Evolutionary conservation across 306 rosid species (phyloP), one percentile per base, ranked within the genome.

Genomic region (Dryas octopetala): DNA sequence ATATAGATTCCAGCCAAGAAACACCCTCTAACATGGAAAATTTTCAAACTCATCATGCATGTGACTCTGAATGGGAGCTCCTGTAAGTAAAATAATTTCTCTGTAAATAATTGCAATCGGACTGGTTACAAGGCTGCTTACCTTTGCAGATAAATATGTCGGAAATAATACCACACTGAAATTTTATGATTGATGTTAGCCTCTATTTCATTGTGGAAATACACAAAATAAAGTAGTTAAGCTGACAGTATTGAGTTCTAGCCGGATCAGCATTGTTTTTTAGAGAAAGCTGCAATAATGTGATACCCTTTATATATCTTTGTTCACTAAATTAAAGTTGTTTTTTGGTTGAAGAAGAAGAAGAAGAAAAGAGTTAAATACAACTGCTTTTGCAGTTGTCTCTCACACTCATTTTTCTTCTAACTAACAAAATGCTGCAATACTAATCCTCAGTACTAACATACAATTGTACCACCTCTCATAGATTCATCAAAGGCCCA

Each of bases 61-160:
- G 84, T 70, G 99, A 95, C 73, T 70, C 79, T 51, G 97, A 86
- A 49, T 95, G 99, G 99, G 97, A 95, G 90, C 82, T 95, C 19
- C 73, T 95, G 67, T 90, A 75, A 84, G 69, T 76, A 55, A 46
- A 80, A 71, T 65, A 79, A 60, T 41, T 16, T 66, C 48, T 66
- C 17, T 52, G 79, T 85, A 85, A 66, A 81, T 83, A 78, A 7
- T 49, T 62, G 74, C 71, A 55, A 58, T 63, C 69, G 78, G 55
- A 52, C 38, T 49, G 70, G 78, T 70, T 68, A 45, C 66, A 64
- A 15, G 54, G 66, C 66, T 19, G 45, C 68, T 60, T 10, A 47
- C 76, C 58, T 15, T 58, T 45, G 55, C 76, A 28, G 59, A 17
- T 46, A 46, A 46, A 47, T 64, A 60, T 60, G 76, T 49, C 16